Evolutionary conservation across 495 filamentous ascomycete genomes (phyloP).

Genomic region (Lindgomyces ingoldianus): DNA sequence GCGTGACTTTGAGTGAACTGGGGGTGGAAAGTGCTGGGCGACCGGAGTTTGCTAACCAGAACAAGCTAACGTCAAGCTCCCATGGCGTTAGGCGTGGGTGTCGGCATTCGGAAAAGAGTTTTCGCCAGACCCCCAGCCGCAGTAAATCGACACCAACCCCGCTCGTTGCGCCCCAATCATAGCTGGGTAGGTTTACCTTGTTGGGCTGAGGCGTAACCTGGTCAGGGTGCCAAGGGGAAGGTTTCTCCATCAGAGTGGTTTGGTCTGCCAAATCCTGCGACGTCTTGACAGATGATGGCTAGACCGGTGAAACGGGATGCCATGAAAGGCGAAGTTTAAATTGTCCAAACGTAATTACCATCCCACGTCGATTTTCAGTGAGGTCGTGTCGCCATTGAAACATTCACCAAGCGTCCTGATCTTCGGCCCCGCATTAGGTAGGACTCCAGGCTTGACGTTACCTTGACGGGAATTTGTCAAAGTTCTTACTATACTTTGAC

Average conservation of each 20-base stretch:
- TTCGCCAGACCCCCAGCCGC: neutral
- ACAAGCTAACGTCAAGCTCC: neutral
- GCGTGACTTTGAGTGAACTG: neutral
- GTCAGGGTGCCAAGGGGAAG: neutral
- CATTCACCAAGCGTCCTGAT: too few species aligned
- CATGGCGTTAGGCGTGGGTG: neutral
- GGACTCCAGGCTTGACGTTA: too few species aligned
- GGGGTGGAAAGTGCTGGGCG: neutral
- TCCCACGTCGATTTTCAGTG: too few species aligned
- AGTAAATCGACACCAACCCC: neutral
- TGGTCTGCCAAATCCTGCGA: too few species aligned
- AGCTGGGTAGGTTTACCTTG: neutral
- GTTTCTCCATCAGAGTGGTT: neutral
- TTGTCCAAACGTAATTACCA: too few species aligned
- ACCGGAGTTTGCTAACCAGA: slow-evolving; percentile 4
- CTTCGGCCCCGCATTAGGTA: too few species aligned
- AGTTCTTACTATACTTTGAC: too few species aligned
- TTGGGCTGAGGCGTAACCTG: neutral
- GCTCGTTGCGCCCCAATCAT: neutral
- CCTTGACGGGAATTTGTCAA: too few species aligned
- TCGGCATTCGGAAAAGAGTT: neutral
- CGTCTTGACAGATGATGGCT: too few species aligned
- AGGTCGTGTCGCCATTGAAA: too few species aligned
- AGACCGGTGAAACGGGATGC: too few species aligned
- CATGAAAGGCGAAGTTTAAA: too few species aligned